Conservation (phyloP, 768 basidiomycete genomes). For the Leccinellum albellum region DNA sequence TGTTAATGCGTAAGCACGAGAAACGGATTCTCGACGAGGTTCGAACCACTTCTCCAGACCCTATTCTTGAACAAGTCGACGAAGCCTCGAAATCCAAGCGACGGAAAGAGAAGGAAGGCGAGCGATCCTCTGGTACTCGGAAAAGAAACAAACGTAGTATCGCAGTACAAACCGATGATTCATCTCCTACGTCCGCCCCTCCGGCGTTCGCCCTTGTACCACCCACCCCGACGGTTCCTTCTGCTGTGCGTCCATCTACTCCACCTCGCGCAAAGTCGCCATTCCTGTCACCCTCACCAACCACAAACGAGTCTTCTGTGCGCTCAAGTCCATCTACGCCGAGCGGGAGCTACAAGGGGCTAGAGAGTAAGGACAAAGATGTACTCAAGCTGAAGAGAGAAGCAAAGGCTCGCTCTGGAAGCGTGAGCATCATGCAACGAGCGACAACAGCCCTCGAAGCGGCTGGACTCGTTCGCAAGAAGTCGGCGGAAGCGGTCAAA, state of each 20-base stretch:
- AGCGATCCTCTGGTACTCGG: slow-evolving; percentile 19
- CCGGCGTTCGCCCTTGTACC: slow-evolving; percentile 75
- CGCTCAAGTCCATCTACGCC: slow-evolving; percentile 72
- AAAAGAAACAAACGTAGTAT: slow-evolving; percentile 22
- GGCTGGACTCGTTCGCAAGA: slow-evolving; percentile 79
- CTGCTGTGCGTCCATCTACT: slow-evolving; percentile 38
- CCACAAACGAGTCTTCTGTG: slow-evolving; percentile 44
- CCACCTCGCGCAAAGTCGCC: slow-evolving; percentile 54
- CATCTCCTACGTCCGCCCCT: slow-evolving; percentile 29
- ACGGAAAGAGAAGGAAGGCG: slow-evolving; percentile 32
- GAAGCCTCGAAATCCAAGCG: slow-evolving; percentile 22
- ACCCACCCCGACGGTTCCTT: slow-evolving; percentile 62
- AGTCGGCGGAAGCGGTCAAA: slow-evolving; percentile 68
- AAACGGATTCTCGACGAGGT: slow-evolving; percentile 45
- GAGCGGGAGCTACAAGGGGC: slow-evolving; percentile 50
- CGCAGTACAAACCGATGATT: slow-evolving; percentile 48
- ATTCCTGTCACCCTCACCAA: slow-evolving; percentile 54
- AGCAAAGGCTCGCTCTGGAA: slow-evolving; percentile 72
- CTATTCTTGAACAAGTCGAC: slow-evolving; percentile 12
- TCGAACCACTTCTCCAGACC: slow-evolving; percentile 15
- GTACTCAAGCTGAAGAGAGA: slow-evolving; percentile 47
- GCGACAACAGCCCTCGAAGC: slow-evolving; percentile 90
- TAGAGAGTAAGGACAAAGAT: slow-evolving; percentile 48
- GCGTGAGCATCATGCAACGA: slow-evolving; percentile 94
- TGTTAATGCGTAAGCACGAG: slow-evolving; percentile 80